A percentile compares a stretch with the other conserved stretches of the same genome.
phyloP scores from a whole-genome alignment of 2,329 filamentous ascomycete genomes.

The Trichoderma pleuroti region DNA sequence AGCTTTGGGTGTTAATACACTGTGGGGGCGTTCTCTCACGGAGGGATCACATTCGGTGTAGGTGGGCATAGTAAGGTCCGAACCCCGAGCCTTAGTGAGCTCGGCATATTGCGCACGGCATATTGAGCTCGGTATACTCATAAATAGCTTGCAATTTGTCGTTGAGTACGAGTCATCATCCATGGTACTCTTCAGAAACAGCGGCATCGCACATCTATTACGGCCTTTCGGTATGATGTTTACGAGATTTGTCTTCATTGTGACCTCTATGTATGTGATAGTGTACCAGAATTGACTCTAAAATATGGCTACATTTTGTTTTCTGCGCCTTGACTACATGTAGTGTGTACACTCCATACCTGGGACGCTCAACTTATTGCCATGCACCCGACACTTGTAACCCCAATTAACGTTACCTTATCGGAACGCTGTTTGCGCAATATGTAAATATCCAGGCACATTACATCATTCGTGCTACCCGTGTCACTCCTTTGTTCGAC shows the following conservation, averaged over 20 bases:
- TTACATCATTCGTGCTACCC: neutral
- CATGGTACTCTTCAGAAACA: neutral
- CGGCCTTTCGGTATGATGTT: neutral
- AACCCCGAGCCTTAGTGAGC: neutral
- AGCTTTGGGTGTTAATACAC: neutral
- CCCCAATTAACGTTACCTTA: neutral
- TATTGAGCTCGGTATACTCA: neutral
- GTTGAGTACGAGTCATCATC: neutral
- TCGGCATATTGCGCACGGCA: neutral
- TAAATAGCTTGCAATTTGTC: neutral
- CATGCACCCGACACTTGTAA: neutral
- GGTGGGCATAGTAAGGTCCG: neutral
- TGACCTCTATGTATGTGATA: neutral
- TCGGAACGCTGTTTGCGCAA: neutral
- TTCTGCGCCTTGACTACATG: neutral
- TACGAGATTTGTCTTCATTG: neutral
- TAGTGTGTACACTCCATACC: too few relatives aligned
- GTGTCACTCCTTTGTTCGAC: neutral
- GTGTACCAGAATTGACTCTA: neutral
- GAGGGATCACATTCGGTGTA: neutral
- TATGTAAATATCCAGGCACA: neutral
- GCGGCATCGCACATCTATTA: neutral
- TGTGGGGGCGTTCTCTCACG: neutral
- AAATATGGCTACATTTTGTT: neutral
- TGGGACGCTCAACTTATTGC: too few relatives aligned